Base-by-base conservation (phyloP, 208 protist genomes). In the Leptomonas seymouri region DNA sequence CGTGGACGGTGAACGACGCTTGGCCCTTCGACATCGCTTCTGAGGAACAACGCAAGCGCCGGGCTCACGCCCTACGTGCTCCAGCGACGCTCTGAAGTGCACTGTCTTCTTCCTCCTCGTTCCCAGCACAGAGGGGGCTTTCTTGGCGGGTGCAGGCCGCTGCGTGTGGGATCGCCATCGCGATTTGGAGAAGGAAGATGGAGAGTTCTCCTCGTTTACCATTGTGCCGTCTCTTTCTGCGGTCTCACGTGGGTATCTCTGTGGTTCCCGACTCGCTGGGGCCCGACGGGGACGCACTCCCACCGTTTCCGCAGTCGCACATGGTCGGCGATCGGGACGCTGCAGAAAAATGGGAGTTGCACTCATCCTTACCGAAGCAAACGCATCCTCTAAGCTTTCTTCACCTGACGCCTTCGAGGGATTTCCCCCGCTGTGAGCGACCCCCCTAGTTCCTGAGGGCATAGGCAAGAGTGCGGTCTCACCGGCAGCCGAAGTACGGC, bases 91-190 rank as follows among this genome's bases (percentile, higher is more conserved):
- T 5, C 5, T 18, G 23, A 65, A 65, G 45, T 34, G 59, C 0
- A 65, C 59, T n/a, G 42, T 65, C 25, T 55, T 65, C n/a, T 51
- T 36, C 21, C 21, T 54, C 49, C 9, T 39, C 34, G 34, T 39
- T 39, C 7, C 34, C 7, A 9, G 7, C 34, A 39, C 34, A 9
- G 34, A 3, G 34, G 23, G 27, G 28, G 50, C 8, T 27, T 36
- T 31, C 50, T 36, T 31, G 8, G 23, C 36, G 28, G 7, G 8
- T 34, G 20, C 1, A 12, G 12, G 15, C 28, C 5, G 50, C 45
- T 16, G 45, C 20, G 18, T 5, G 20, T 21, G 3, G 3, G 20
- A 23, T 21, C 18, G n/a, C 20, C 9, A 5, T 5, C 20, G 7
- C 34, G 7, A 16, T 49, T 49, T 49, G 45, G 45, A 21, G 45